A percentile compares a stretch with the other conserved stretches of the same genome.
Evolutionary conservation across 2,329 filamentous ascomycete species (phyloP).

Genomic region (Diaporthe eres): DNA sequence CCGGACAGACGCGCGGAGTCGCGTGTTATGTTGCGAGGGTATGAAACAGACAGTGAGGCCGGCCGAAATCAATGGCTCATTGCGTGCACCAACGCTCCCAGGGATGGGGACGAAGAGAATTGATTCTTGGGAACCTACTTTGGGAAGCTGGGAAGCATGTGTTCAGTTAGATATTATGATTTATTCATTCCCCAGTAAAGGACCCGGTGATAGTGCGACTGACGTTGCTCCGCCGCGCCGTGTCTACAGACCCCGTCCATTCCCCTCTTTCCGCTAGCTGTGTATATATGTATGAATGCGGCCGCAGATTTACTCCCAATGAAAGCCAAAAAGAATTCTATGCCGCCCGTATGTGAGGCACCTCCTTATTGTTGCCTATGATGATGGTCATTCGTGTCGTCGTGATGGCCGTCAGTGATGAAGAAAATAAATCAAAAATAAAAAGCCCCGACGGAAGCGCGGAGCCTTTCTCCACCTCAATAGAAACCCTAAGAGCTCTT

Average conservation of each 20-base stretch:
- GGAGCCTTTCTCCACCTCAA: not conserved
- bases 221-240: conserved; percentile 1
- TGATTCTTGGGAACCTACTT: not conserved
- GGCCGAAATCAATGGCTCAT: not conserved
- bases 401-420: conserved; percentile 33
- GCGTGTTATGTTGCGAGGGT: not conserved
- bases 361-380: conserved; percentile 36
- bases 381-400: conserved; percentile 39
- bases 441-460: not conserved
- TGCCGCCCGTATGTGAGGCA: conserved; percentile 28
- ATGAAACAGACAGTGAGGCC: not conserved
- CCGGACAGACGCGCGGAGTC: no score
- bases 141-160: not conserved
- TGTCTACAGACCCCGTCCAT: not conserved
- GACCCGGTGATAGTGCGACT: not conserved
- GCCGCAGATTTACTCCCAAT: conserved; percentile 4
- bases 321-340: conserved; percentile 28
- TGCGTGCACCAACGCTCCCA: not conserved
- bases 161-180: conserved; percentile 32
- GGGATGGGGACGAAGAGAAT: not conserved
- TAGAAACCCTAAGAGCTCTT: not conserved
- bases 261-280: not conserved
- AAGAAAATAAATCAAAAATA: not conserved
- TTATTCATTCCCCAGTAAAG: conserved; percentile 22
- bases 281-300: conserved; percentile 29